These are phyloP conservation scores for Auricularia heimuer DNA, from an alignment of 768 basidiomycete species.

Conservation along the genomic window DNA sequence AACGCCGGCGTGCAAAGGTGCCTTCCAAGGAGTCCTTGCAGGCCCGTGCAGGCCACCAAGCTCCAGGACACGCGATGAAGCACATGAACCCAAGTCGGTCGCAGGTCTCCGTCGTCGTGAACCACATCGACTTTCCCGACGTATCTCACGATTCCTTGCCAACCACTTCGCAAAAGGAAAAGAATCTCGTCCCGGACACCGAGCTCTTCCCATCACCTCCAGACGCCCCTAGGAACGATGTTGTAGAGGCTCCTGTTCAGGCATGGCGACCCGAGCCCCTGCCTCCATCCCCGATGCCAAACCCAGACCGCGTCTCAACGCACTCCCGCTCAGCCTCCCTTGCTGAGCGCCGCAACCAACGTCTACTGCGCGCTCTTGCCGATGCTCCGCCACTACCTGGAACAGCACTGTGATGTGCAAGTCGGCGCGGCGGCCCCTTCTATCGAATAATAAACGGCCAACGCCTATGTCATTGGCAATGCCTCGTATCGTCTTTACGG, in stretches of 20 bases:
- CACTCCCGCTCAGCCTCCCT: not conserved
- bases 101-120: not conserved
- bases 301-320: not conserved
- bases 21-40: too few relatives aligned
- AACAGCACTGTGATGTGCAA: not conserved
- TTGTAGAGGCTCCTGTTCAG: not conserved
- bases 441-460: not conserved
- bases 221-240: not conserved
- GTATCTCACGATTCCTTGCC: not conserved
- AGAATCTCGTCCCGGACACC: not conserved
- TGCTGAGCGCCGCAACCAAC: not conserved
- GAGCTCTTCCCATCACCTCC: not conserved
- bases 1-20: too few relatives aligned
- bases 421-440: not conserved
- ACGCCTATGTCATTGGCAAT: too few relatives aligned
- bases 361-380: not conserved
- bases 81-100: not conserved
- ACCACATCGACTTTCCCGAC: not conserved
- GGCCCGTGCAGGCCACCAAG: too few relatives aligned
- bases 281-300: not conserved
- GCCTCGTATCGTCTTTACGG: too few relatives aligned
- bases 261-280: not conserved
- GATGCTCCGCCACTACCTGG: not conserved
- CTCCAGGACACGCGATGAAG: too few relatives aligned
- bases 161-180: not conserved